phyloP scores from a whole-genome alignment of 2,329 filamentous ascomycete genomes.

The Penicillium frequentans region DNA sequence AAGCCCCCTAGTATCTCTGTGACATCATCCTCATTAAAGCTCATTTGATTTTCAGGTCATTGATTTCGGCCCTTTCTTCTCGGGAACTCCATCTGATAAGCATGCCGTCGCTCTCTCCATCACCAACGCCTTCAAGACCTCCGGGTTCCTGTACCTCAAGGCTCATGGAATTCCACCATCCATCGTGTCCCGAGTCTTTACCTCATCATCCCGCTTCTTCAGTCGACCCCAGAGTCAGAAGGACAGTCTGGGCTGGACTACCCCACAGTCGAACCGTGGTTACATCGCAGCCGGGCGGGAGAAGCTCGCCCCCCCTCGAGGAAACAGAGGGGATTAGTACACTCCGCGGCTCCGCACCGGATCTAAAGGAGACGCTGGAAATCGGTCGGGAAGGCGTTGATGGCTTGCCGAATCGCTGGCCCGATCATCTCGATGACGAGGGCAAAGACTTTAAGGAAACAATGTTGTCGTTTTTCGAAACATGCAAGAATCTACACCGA shows the following conservation, averaged over 20 bases:
- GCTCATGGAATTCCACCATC: constrained; percentile 70
- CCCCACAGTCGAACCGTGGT: constrained; percentile 70
- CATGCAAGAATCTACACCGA: constrained; percentile 71
- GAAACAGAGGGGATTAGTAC: constrained; percentile 59
- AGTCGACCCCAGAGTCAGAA: constrained; percentile 62
- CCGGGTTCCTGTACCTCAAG: constrained; percentile 86
- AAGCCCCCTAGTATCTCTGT: background rate
- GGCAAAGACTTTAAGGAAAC: constrained; percentile 64
- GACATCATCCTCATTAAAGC: background rate
- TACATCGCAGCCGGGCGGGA: constrained; percentile 71
- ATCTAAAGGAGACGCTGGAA: constrained; percentile 61
- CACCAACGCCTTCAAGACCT: constrained; percentile 76
- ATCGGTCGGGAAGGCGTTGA: constrained; percentile 62
- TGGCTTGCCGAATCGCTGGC: constrained; percentile 77
- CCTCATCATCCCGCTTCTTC: constrained; percentile 71
- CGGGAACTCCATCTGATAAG: constrained; percentile 61
- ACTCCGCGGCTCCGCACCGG: constrained; percentile 53
- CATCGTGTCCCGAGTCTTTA: constrained; percentile 63
- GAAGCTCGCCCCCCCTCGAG: constrained; percentile 62
- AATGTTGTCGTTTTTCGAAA: constrained; percentile 74
- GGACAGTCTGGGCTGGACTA: constrained; percentile 67
- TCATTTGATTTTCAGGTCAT: constrained; percentile 58
- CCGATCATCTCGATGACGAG: constrained; percentile 52
- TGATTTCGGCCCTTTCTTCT: constrained; percentile 73
- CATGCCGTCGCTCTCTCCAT: constrained; percentile 68